Conservation (phyloP, 1,284 basidiomycete genomes). For the Acaromyces ingoldii region DNA sequence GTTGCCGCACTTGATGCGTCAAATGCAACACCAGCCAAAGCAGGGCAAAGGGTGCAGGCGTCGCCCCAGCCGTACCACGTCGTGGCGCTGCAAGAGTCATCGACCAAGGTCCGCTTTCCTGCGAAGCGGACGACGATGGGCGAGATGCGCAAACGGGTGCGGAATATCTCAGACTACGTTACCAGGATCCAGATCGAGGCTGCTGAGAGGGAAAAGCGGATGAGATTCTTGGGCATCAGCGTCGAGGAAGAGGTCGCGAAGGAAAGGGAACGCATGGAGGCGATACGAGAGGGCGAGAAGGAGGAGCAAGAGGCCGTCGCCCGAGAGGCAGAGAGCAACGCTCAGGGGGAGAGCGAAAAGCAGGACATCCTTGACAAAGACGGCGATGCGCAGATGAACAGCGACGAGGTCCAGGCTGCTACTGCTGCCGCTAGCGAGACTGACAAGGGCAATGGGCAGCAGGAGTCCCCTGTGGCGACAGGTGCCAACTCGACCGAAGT, state of each 20-base stretch:
- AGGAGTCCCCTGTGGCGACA: too few species aligned
- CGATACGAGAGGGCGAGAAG: slow-evolving; percentile 66
- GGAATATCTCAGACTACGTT: slow-evolving; percentile 83
- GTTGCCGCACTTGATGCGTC: not conserved
- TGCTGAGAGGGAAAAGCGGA: slow-evolving; percentile 49
- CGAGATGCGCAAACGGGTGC: slow-evolving; percentile 94
- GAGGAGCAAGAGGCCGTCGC: slow-evolving; percentile 63
- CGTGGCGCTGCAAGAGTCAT: slow-evolving; percentile 62
- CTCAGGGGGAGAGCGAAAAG: not conserved
- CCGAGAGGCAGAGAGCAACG: not conserved
- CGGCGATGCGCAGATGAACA: not conserved
- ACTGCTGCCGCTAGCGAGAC: too few species aligned
- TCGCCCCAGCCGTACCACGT: slow-evolving; percentile 32
- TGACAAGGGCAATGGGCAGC: too few species aligned
- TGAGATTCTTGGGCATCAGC: slow-evolving; percentile 59
- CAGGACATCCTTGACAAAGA: not conserved
- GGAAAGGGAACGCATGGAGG: slow-evolving; percentile 57
- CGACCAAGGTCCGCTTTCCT: slow-evolving; percentile 89
- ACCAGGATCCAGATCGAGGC: slow-evolving; percentile 53
- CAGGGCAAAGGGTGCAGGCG: slow-evolving; percentile 1
- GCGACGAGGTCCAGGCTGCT: not conserved
- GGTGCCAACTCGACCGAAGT: too few species aligned
- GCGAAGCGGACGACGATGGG: slow-evolving; percentile 86
- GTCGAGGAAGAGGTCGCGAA: slow-evolving; percentile 8
- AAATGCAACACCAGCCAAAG: not conserved